Percentiles rank a stretch among this genome's conserved stretches.
Evolutionary conservation across 495 filamentous ascomycete species (phyloP).

Genomic region (Tetracladium marchalianum): DNA sequence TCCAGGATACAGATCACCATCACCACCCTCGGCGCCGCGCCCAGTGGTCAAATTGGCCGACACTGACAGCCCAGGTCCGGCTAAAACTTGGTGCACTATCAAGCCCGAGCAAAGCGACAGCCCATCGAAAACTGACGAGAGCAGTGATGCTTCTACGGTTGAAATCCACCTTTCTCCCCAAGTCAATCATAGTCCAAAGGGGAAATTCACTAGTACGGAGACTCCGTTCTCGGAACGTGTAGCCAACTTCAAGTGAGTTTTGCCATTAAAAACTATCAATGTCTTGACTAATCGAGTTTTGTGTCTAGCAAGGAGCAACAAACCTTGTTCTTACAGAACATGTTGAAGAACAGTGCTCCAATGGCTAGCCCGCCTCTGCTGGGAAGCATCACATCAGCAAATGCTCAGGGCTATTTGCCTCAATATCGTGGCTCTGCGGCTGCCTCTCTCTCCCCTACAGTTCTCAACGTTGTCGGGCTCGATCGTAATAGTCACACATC

Average conservation of each 20-base stretch:
- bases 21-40: background rate
- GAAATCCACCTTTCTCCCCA: slow-evolving; percentile 5
- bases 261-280: background rate
- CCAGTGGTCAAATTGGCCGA: background rate
- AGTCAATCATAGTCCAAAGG: background rate
- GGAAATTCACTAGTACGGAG: background rate
- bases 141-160: slow-evolving; percentile 8
- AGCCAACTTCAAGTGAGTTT: slow-evolving; percentile 14
- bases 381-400: slow-evolving; percentile 18
- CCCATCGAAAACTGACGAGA: background rate
- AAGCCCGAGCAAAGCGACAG: background rate
- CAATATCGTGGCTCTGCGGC: slow-evolving; percentile 20
- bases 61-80: no score
- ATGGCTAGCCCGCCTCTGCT: slow-evolving; percentile 14
- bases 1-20: slow-evolving; percentile 1
- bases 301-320: slow-evolving; percentile 9
- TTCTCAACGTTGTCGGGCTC: background rate
- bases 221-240: slow-evolving; percentile 7
- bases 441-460: slow-evolving; percentile 18
- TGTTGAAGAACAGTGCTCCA: slow-evolving; percentile 11
- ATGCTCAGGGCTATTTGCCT: slow-evolving; percentile 19
- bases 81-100: no score
- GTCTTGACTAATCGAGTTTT: background rate
- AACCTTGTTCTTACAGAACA: slow-evolving; percentile 18
- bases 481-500: slow-evolving; percentile 3